Conservation (phyloP, 2,329 filamentous ascomycete species). For the Trichoderma oligosporum region DNA sequence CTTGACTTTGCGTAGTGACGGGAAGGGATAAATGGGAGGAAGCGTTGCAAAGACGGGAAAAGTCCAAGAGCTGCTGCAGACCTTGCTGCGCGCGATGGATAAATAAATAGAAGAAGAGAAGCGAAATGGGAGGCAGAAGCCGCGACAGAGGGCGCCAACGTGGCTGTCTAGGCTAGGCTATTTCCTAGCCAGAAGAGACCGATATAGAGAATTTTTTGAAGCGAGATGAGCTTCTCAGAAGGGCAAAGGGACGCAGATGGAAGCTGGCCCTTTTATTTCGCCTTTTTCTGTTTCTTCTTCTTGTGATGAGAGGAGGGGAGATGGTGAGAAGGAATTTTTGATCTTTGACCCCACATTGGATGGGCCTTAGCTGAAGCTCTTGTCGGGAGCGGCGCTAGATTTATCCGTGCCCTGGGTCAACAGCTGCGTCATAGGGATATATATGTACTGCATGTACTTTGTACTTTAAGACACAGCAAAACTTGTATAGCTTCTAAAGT, state of each 20-base stretch:
- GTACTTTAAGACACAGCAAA: no score
- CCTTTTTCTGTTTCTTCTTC: constrained; percentile 2
- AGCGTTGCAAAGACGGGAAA: constrained; percentile 51
- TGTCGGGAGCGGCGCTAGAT: constrained; percentile 16
- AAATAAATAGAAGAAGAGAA: constrained; percentile 48
- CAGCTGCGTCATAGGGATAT: constrained; percentile 20
- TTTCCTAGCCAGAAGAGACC: constrained; percentile 39
- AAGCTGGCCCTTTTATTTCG: constrained; percentile 18
- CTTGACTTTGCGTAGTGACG: constrained; percentile 59
- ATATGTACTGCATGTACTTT: background rate
- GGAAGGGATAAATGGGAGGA: constrained; percentile 46
- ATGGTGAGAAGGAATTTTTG: constrained; percentile 18
- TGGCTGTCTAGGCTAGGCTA: constrained; percentile 42
- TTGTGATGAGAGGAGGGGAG: constrained; percentile 13
- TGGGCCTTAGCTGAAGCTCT: constrained; percentile 18
- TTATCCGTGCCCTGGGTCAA: constrained; percentile 15
- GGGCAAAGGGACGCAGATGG: constrained; percentile 27
- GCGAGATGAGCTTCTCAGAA: constrained; percentile 26
- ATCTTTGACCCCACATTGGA: constrained; percentile 16
- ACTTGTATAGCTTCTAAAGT: background rate
- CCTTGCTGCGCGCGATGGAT: constrained; percentile 60
- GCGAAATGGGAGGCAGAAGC: constrained; percentile 42
- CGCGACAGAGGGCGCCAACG: constrained; percentile 42
- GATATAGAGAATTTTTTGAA: constrained; percentile 2
- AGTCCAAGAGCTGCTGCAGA: constrained; percentile 58